phyloP scores from a whole-genome alignment of 1,139 yeast genomes.

The Yamadazyma trypodendri region DNA sequence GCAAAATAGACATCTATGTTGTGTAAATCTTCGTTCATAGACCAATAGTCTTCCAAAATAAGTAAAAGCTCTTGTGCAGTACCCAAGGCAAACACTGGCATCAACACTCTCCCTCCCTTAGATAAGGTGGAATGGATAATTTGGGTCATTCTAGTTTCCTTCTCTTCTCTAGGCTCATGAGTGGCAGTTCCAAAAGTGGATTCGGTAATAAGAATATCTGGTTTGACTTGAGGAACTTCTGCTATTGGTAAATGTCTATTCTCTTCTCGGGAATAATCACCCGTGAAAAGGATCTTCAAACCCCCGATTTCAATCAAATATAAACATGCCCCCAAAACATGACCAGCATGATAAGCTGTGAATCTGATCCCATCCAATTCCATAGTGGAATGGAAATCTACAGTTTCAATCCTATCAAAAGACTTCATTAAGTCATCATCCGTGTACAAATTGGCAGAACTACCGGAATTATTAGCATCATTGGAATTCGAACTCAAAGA shows the following conservation, averaged over 20 bases:
- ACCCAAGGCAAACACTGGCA: constrained; percentile 96
- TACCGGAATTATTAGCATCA: constrained; percentile 17
- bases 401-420: constrained; percentile 86
- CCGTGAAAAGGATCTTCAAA: constrained; percentile 82
- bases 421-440: constrained; percentile 89
- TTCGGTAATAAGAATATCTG: constrained; percentile 90
- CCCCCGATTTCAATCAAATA: constrained; percentile 94
- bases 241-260: constrained; percentile 95
- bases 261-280: constrained; percentile 94
- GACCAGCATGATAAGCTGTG: constrained; percentile 99
- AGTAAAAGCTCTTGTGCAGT: constrained; percentile 91
- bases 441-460: constrained; percentile 61
- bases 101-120: constrained; percentile 87
- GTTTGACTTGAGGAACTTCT: constrained; percentile 85
- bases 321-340: constrained; percentile 98
- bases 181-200: constrained; percentile 98
- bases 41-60: constrained; percentile 94
- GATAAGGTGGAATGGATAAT: constrained; percentile 79
- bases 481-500: constrained; percentile 40
- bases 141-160: constrained; percentile 77
- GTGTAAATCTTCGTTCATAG: constrained; percentile 77
- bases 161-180: constrained; percentile 84
- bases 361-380: constrained; percentile 92
- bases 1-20: constrained; percentile 85
- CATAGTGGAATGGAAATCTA: constrained; percentile 92